Base-by-base conservation (phyloP, 2,329 filamentous ascomycete species). In the Colletotrichum sp. region DNA sequence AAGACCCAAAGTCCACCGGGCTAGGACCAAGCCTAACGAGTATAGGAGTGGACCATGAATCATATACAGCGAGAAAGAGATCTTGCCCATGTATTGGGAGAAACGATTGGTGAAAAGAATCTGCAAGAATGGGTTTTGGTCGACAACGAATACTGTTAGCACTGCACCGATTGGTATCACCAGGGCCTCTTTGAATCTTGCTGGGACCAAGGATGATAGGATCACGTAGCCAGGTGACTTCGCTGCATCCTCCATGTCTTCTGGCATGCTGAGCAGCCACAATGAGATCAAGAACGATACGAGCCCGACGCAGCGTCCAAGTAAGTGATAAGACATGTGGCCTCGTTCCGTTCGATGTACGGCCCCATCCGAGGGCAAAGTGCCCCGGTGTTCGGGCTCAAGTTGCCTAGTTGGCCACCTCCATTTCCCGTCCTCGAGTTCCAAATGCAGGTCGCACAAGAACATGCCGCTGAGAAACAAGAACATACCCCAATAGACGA, bases 31-130 rank as follows among this genome's bases (percentile, higher is more conserved):
- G 18, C 63, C 63, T 26, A 66, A 9, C 8, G 63, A 66, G 9
- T 66, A 66, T 21, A 66, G 26, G 24, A 66, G 63, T 15, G 80
- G 79, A 9, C 79, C 79, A 49, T 86, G 85, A 7, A 86, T 79
- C 7, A 86, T 83, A 76, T 86, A 86, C 10, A 86, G 77, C 1
- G 84, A 85, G 79, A 85, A 86, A 68, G 84, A 85, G 67, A 86
- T 80, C 68, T 80, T 82, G 12, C 85, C 85, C 2, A 86, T 80
- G 62, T 86, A 85, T 68, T 85, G 85, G 9, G 84, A 80, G 5
- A 80, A 57, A 0, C 72, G 76, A 8, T 79, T 78, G 67, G 85
- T 84, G 6, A 86, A 79, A 21, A 83, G 63, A 32, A 66, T 52
- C 15, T 66, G 36, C 26, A 66, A 30, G 63, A 66, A 66, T 1